These are phyloP conservation scores for Cladorrhinum sp. DNA, from an alignment of 2,329 filamentous ascomycete genomes.

Conservation along the genomic window DNA sequence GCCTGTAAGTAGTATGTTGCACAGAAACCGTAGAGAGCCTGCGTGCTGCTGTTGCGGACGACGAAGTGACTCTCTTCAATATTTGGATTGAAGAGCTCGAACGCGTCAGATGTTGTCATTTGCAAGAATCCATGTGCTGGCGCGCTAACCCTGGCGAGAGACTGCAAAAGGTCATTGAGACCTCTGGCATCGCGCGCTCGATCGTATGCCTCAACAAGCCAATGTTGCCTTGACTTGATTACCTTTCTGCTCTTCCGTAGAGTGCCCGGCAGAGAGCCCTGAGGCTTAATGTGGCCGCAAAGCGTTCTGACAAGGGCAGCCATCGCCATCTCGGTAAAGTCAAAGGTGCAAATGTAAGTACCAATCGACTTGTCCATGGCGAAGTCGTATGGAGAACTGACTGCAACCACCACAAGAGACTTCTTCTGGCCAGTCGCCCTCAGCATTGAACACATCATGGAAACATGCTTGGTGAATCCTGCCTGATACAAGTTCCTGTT, in stretches of 20 bases:
- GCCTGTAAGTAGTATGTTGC: constrained; percentile 76
- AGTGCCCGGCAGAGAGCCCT: constrained; percentile 65
- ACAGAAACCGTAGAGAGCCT: constrained; percentile 87
- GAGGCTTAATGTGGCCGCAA: constrained; percentile 68
- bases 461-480: constrained; percentile 92
- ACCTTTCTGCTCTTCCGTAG: constrained; percentile 84
- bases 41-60: constrained; percentile 88
- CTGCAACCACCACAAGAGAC: constrained; percentile 83
- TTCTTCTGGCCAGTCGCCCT: constrained; percentile 77
- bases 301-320: constrained; percentile 78
- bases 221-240: constrained; percentile 86
- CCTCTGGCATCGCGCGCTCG: constrained; percentile 71
- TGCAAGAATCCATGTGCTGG: constrained; percentile 68
- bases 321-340: constrained; percentile 91
- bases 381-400: constrained; percentile 95
- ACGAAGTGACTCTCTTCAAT: constrained; percentile 85
- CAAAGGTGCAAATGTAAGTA: constrained; percentile 92
- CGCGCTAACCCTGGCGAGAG: constrained; percentile 63
- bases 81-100: constrained; percentile 67
- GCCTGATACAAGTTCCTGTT: constrained; percentile 92
- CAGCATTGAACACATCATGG: constrained; percentile 89
- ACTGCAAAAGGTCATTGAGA: constrained; percentile 70
- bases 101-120: constrained; percentile 68
- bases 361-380: constrained; percentile 87
- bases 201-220: constrained; percentile 89